Evolutionary conservation across 2,329 filamentous ascomycete species (phyloP).

Genomic region (Calonectria pseudoreteaudii): DNA sequence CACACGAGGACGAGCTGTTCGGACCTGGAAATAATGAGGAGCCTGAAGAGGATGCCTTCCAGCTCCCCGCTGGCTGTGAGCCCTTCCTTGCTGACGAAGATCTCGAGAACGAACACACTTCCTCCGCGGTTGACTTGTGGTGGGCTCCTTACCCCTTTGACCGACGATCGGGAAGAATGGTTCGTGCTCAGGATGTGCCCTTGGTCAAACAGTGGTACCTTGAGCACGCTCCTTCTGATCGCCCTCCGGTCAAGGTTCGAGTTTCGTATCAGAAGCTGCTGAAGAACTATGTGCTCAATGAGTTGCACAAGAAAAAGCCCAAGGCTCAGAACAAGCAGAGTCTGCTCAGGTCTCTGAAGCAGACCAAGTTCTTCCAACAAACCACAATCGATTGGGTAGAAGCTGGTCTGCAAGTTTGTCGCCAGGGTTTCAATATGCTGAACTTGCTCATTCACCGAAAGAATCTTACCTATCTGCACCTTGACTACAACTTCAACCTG

Average conservation of each 20-base stretch:
- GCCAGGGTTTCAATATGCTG: slow-evolving; percentile 99
- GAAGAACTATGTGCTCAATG: slow-evolving; percentile 96
- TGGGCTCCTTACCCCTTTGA: slow-evolving; percentile 99
- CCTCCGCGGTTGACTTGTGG: slow-evolving; percentile 93
- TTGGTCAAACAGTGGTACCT: slow-evolving; percentile 99
- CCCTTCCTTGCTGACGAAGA: slow-evolving; percentile 93
- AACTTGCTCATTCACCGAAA: slow-evolving; percentile 98
- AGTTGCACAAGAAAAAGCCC: slow-evolving; percentile 93
- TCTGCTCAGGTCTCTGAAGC: slow-evolving; percentile 87
- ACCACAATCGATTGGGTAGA: slow-evolving; percentile 99
- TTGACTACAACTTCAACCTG: slow-evolving; percentile 99
- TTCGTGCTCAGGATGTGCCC: slow-evolving; percentile 95
- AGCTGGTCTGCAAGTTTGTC: slow-evolving; percentile 96
- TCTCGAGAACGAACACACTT: slow-evolving; percentile 88
- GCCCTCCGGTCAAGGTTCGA: slow-evolving; percentile 93
- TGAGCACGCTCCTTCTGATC: slow-evolving; percentile 88
- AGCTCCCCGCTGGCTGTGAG: slow-evolving; percentile 81
- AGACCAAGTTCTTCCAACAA: slow-evolving; percentile 99
- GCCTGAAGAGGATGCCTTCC: slow-evolving; percentile 84
- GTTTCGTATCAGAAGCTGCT: slow-evolving; percentile 98
- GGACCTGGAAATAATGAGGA: slow-evolving; percentile 81
- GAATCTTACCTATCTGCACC: slow-evolving; percentile 96
- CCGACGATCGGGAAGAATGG: slow-evolving; percentile 93
- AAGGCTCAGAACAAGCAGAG: slow-evolving; percentile 98
- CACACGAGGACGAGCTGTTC: slow-evolving; percentile 94